Evolutionary conservation across 176 grass and related monocot species (phyloP), one percentile per base, ranked within the genome.

Genomic region (Coix lacrymajobi): DNA sequence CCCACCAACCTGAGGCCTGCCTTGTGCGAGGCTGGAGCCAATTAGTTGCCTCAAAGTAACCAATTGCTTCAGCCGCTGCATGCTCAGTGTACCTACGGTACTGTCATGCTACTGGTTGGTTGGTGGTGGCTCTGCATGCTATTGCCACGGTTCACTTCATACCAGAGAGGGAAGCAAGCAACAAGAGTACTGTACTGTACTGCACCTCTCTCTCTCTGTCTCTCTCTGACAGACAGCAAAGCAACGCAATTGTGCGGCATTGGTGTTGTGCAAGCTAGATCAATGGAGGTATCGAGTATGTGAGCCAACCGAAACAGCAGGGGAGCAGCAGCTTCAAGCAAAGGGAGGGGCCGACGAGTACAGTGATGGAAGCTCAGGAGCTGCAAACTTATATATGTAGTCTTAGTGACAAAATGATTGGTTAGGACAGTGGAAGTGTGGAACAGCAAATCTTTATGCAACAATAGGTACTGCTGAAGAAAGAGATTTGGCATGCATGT

Each of bases 1-100:
- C 79, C 86, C 66, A 73, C 79, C 70, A 71, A 86, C 57, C 66
- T 54, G 87, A 81, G 86, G 77, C 80, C 69, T 75, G 67, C 80
- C 81, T 73, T 84, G 75, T 58, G 66, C 34, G 75, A 73, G 81
- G 75, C 81, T 40, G 61, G 20, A 43, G 62, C 40, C 31, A 33
- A 8, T 73, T 79, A 76, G 64, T 62, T 81, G 46, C 75, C 75
- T 73, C 67, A 66, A 85, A 89, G 54, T 69, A 85, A 81, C 70
- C 67, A 88, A 65, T 79, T 83, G 79, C 83, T 77, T 82, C 73
- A 79, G 66, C 69, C 66, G 66, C 73, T 48, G 78, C 88, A 78
- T 78, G 83, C 79, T 66, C 71, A 43, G 13, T 45, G 88, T 86
- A 86, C 73, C 73, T 60, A 30, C 58, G 56, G 83, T 85, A 66